phyloP scores from a whole-genome alignment of 2,329 filamentous ascomycete genomes.

The Aspergillus hiratsukae region DNA sequence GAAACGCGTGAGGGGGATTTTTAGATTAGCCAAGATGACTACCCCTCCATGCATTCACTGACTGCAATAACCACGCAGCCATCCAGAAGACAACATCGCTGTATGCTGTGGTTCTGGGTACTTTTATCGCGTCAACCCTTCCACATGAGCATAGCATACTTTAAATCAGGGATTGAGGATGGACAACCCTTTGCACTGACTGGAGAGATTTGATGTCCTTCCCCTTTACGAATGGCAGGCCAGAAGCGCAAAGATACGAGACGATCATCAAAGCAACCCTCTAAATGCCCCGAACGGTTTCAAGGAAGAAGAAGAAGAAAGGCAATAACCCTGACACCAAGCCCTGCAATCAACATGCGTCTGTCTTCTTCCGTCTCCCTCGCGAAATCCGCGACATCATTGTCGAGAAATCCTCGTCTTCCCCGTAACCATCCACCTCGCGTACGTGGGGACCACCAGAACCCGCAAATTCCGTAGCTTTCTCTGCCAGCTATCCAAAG shows the following conservation, averaged over 20 bases:
- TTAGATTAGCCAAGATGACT: too few species aligned
- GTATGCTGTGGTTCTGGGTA: background rate
- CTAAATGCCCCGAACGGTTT: too few species aligned
- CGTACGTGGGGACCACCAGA: background rate
- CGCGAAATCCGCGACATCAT: conserved; percentile 1
- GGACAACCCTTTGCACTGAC: too few species aligned
- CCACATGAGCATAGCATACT: background rate
- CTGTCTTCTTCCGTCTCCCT: conserved; percentile 1
- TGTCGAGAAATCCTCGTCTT: background rate
- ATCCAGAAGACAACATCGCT: background rate
- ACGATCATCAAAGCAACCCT: too few species aligned
- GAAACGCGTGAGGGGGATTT: too few species aligned
- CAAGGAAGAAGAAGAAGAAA: too few species aligned
- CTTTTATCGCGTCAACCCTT: background rate
- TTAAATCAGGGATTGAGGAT: background rate
- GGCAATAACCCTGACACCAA: too few species aligned
- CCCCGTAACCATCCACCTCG: background rate
- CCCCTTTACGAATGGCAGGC: too few species aligned
- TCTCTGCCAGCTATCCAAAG: background rate
- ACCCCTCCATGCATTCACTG: background rate
- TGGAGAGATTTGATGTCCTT: too few species aligned
- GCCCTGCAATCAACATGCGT: background rate
- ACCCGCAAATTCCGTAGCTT: conserved; percentile 1
- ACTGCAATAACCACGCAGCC: too few species aligned
- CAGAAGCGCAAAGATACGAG: too few species aligned